Evolutionary conservation across 345 rosid genomes (phyloP).

Genomic region (Lepidium sativum): DNA sequence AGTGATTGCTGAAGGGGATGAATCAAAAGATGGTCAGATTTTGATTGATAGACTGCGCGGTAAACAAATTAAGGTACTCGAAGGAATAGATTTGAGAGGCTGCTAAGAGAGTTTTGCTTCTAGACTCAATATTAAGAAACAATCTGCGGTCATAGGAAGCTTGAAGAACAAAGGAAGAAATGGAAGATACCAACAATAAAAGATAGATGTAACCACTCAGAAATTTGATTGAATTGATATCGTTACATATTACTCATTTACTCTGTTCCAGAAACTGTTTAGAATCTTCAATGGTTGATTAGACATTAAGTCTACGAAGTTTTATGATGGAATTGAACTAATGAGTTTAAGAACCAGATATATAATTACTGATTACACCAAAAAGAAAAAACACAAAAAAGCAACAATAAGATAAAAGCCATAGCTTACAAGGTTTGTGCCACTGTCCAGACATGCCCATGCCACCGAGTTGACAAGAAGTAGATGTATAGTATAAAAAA

Average conservation of each 20-base stretch:
- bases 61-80: slow-evolving; percentile 38
- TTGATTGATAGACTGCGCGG: slow-evolving; percentile 33
- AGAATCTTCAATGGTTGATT: neutral
- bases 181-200: slow-evolving; percentile 45
- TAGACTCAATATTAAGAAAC: slow-evolving; percentile 39
- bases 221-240: slow-evolving; percentile 2
- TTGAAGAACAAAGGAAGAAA: slow-evolving; percentile 52
- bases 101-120: slow-evolving; percentile 39
- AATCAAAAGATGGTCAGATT: slow-evolving; percentile 49
- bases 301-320: neutral
- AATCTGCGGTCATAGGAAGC: slow-evolving; percentile 69
- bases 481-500: neutral
- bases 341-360: too few species aligned
- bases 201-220: neutral
- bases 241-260: neutral
- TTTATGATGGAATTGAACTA: too few species aligned
- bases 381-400: too few species aligned
- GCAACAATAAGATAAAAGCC: neutral
- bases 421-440: neutral
- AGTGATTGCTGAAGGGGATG: slow-evolving; percentile 51
- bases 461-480: neutral
- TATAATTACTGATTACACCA: too few species aligned
- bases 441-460: too few species aligned
- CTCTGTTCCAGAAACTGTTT: neutral
- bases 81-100: slow-evolving; percentile 32